Percentiles rank a stretch among this genome's conserved stretches.
These are phyloP conservation scores for Phytophthora multivora DNA, from an alignment of 352 stramenopile species.

Conservation along the genomic window DNA sequence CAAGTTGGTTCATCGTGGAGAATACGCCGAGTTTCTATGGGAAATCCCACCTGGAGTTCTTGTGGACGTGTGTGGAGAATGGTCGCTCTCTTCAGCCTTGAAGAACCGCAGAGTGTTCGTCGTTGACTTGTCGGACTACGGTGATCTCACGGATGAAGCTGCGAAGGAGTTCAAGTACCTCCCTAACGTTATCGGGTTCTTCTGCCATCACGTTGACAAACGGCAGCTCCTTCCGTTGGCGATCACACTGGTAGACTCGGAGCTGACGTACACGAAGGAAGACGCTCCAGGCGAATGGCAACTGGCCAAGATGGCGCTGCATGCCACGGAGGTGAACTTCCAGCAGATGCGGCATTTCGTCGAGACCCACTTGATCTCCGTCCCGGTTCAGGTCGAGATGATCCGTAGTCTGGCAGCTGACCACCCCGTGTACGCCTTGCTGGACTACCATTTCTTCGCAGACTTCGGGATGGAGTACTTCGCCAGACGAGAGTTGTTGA, in stretches of 20 bases:
- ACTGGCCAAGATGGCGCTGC: slow-evolving; percentile 46
- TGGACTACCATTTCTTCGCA: slow-evolving; percentile 43
- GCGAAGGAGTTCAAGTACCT: slow-evolving; percentile 36
- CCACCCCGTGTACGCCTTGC: slow-evolving; percentile 44
- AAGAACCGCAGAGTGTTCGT: slow-evolving; percentile 31
- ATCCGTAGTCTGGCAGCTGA: slow-evolving; percentile 34
- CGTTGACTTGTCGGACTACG: slow-evolving; percentile 31
- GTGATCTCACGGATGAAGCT: slow-evolving; percentile 16
- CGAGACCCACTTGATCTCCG: slow-evolving; percentile 33
- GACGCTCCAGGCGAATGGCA: slow-evolving; percentile 38
- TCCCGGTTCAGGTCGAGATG: slow-evolving; percentile 49
- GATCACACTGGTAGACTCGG: slow-evolving; percentile 31
- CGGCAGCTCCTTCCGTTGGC: slow-evolving; percentile 33
- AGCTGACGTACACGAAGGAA: slow-evolving; percentile 31
- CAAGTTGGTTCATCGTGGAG: slow-evolving; percentile 22
- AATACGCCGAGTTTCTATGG: slow-evolving; percentile 23
- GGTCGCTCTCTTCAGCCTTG: slow-evolving; percentile 3
- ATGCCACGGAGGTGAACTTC: slow-evolving; percentile 40
- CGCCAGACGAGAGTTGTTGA: slow-evolving; percentile 31
- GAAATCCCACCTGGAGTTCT: slow-evolving; percentile 8
- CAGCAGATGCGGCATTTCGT: slow-evolving; percentile 38
- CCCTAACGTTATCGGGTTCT: slow-evolving; percentile 37
- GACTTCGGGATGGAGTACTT: slow-evolving; percentile 49
- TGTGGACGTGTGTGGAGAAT: slow-evolving; percentile 21
- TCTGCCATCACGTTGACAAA: slow-evolving; percentile 34